Percentiles rank a stretch among this genome's conserved stretches.
Evolutionary conservation across 1,139 yeast genomes (phyloP).

Genomic region (Geotrichum klebahnii): DNA sequence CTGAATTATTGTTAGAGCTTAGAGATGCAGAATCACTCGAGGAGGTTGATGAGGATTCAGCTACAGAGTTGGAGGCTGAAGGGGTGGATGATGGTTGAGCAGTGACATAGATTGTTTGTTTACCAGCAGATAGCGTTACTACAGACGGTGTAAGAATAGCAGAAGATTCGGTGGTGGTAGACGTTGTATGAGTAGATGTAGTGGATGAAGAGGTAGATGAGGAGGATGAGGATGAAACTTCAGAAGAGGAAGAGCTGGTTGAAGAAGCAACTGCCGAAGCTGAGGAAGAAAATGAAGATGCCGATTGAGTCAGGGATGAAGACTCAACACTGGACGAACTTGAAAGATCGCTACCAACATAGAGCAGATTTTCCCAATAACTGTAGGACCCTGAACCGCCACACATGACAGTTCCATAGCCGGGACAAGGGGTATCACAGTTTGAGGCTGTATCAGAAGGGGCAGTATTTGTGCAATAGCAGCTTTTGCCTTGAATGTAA

Average conservation of each 20-base stretch:
- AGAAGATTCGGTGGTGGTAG: no score
- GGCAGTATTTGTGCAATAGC: conserved; percentile 59
- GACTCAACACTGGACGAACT: no score
- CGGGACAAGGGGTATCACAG: conserved; percentile 48
- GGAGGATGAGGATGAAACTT: conserved; percentile 16
- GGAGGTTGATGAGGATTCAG: no score
- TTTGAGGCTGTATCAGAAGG: conserved; percentile 43
- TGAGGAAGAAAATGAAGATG: conserved; percentile 15
- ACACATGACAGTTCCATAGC: conserved; percentile 18
- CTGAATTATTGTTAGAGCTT: neutral
- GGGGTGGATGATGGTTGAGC: no score
- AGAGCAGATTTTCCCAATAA: conserved; percentile 23
- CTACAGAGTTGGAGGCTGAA: no score
- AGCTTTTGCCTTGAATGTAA: conserved; percentile 57
- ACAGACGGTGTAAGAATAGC: no score
- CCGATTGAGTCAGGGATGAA: no score
- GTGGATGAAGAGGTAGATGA: conserved; percentile 11
- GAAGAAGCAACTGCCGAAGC: conserved; percentile 9
- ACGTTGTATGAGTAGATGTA: no score
- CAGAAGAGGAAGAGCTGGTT: conserved; percentile 10
- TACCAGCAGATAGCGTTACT: no score
- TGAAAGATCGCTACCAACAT: conserved; percentile 20
- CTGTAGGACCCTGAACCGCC: conserved; percentile 23
- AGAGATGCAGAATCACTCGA: neutral
- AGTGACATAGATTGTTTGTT: no score